phyloP scores from a whole-genome alignment of 2,329 filamentous ascomycete genomes.

The Samsoniella hepiali region DNA sequence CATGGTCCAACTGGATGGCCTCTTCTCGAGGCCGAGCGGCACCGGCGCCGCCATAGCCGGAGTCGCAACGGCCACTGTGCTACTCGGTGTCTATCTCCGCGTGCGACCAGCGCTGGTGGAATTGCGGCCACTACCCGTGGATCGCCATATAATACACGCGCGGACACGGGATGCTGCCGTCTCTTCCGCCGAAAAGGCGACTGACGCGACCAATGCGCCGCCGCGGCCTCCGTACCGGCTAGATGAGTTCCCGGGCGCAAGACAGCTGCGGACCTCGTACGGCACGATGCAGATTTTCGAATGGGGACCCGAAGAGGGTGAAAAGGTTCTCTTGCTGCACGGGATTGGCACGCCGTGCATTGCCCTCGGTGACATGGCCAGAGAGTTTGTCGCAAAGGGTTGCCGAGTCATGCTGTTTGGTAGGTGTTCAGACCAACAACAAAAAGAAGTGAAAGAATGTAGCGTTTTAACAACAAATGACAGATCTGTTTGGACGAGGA shows the following conservation, averaged over 20 bases:
- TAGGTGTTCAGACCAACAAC: constrained; percentile 35
- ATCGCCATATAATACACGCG: constrained; percentile 12
- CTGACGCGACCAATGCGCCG: constrained; percentile 26
- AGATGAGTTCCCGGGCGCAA: constrained; percentile 64
- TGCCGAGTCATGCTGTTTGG: constrained; percentile 78
- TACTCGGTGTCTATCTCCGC: constrained; percentile 29
- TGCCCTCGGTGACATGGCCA: constrained; percentile 63
- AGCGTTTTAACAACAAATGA: neutral
- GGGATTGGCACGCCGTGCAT: constrained; percentile 78
- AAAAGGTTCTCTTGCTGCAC: constrained; percentile 72
- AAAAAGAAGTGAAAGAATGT: neutral
- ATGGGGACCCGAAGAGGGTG: constrained; percentile 70
- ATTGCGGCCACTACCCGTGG: neutral
- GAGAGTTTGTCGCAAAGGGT: constrained; percentile 60
- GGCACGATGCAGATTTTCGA: constrained; percentile 73
- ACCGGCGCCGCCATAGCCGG: neutral
- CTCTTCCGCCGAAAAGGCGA: neutral
- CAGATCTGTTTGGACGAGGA: constrained; percentile 72
- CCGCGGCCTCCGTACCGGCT: constrained; percentile 59
- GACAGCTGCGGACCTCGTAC: constrained; percentile 67
- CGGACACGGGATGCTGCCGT: constrained; percentile 10
- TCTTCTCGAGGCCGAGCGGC: neutral
- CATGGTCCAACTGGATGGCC: neutral
- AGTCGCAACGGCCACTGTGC: neutral
- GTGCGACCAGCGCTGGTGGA: constrained; percentile 26